Base-by-base conservation (phyloP, 495 filamentous ascomycete genomes). In the Penicillium canescens region DNA sequence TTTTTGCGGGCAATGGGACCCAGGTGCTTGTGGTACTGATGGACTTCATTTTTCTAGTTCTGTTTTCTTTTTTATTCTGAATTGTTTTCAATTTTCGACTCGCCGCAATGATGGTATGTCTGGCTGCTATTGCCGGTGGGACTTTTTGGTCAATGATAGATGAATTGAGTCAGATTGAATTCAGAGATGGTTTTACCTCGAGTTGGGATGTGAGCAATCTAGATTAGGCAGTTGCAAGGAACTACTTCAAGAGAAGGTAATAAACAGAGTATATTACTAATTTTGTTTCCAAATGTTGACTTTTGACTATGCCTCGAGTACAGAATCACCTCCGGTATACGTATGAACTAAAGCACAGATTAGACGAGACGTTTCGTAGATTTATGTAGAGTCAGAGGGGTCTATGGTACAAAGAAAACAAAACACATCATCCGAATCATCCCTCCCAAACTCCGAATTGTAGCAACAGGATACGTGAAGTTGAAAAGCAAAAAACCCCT, bases 331-430 rank as follows among this genome's bases (percentile, higher is more conserved):
- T 24, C 23, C 4, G 23, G 23, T 24, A 24, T 31, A 31, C 8
- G 8, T 31, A 31, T 31, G 4, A 14, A 47, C 1, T 4, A 14
- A 23, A 42, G 28, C 18, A 21, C 35, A 18, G 49, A 51, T 5
- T 33, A 36, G 49, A 43, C 39, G 36, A 36, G 39, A 43, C 28
- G 31, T 51, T 51, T 51, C 49, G 9, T 51, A 31, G 41, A 9
- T 26, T 41, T 21, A 8, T 26, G 31, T n/a, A 43, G 13, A 24
- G 21, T 37, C 35, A 38, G 24, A 48, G n/a, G 26, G 28, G 28
- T 41, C 33, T 60, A 63, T 52, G 54, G 38, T 63, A 63, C 60
- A 60, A 42, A 31, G 6, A 26, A 42, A 51, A 55, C 46, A 10
- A 35, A 41, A 41, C 51, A 35, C 48, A 57, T 49, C 37, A 49